phyloP scores from a whole-genome alignment of 2,329 filamentous ascomycete genomes.

The Alternaria consortialis region DNA sequence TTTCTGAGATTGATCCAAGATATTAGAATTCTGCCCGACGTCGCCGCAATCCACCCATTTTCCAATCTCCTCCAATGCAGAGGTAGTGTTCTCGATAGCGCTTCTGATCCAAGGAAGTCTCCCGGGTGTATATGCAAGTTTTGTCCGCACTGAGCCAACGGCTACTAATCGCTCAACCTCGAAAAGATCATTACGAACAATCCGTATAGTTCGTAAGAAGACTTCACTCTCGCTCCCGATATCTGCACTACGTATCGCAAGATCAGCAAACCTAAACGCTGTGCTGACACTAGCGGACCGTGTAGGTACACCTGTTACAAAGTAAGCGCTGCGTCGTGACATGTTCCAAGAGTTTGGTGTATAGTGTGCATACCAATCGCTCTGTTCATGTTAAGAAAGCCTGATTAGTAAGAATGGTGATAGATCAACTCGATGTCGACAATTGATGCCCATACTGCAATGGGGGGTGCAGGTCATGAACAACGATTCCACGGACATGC shows the following conservation, averaged over 20 bases:
- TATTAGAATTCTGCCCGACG: slow-evolving; percentile 28
- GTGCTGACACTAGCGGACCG: slow-evolving; percentile 27
- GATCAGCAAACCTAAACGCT: slow-evolving; percentile 35
- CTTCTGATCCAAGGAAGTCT: slow-evolving; percentile 33
- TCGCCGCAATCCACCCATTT: slow-evolving; percentile 34
- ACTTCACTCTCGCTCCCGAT: slow-evolving; percentile 36
- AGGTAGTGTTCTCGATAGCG: slow-evolving; percentile 29
- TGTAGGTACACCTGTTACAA: neutral
- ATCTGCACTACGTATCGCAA: slow-evolving; percentile 31
- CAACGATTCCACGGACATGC: neutral
- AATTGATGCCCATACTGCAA: neutral
- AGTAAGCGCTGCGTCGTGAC: neutral
- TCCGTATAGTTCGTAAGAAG: slow-evolving; percentile 35
- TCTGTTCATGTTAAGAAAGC: neutral
- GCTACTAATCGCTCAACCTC: slow-evolving; percentile 32
- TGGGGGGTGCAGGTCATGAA: neutral
- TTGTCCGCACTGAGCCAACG: slow-evolving; percentile 18
- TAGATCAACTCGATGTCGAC: neutral
- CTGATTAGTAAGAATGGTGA: neutral
- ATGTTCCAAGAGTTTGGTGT: neutral
- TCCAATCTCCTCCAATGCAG: slow-evolving; percentile 35
- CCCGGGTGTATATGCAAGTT: slow-evolving; percentile 21
- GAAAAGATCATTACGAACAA: slow-evolving; percentile 34
- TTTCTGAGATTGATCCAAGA: slow-evolving; percentile 24
- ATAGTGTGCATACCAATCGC: neutral